Percentiles rank a stretch among this genome's conserved stretches.
Conservation (phyloP, 768 basidiomycete species). For the Suillus lakei region DNA sequence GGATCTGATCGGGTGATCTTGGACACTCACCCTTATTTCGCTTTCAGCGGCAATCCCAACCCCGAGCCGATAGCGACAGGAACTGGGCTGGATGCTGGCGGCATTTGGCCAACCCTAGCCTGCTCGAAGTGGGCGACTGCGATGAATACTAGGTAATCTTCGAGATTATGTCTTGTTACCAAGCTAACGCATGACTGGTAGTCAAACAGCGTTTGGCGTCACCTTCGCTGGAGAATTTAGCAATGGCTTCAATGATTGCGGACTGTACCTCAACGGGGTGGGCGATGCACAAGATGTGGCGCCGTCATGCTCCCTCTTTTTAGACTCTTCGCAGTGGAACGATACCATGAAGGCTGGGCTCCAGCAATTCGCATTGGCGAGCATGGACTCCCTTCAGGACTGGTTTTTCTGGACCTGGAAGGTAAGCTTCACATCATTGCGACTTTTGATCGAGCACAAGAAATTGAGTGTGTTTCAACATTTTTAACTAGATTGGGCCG, state of each 20-base stretch:
- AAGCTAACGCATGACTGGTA: slow-evolving; percentile 21
- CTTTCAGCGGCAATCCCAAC: slow-evolving; percentile 51
- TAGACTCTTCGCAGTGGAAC: slow-evolving; percentile 58
- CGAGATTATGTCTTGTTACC: not conserved
- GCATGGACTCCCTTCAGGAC: slow-evolving; percentile 71
- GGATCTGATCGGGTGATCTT: slow-evolving; percentile 66
- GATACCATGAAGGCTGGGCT: slow-evolving; percentile 57
- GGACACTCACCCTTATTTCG: slow-evolving; percentile 74
- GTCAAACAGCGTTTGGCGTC: slow-evolving; percentile 65
- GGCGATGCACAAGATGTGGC: slow-evolving; percentile 28
- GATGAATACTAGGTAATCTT: slow-evolving; percentile 48
- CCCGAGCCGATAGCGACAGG: slow-evolving; percentile 39
- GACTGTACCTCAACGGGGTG: slow-evolving; percentile 49
- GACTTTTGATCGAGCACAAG: not conserved
- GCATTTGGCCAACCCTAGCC: slow-evolving; percentile 52
- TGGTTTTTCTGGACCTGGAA: slow-evolving; percentile 87
- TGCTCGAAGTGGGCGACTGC: slow-evolving; percentile 62
- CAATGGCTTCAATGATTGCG: slow-evolving; percentile 69
- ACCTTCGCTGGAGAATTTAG: slow-evolving; percentile 81
- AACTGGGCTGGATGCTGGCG: slow-evolving; percentile 40
- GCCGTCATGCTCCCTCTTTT: slow-evolving; percentile 45
- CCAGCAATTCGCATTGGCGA: slow-evolving; percentile 52
- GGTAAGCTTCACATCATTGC: slow-evolving; percentile 33
- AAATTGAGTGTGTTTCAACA: not conserved
- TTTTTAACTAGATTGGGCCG: slow-evolving; percentile 53